A percentile compares a stretch with the other conserved stretches of the same genome.
Conservation (phyloP, 352 stramenopile genomes). For the Phytophthora agathidicida region DNA sequence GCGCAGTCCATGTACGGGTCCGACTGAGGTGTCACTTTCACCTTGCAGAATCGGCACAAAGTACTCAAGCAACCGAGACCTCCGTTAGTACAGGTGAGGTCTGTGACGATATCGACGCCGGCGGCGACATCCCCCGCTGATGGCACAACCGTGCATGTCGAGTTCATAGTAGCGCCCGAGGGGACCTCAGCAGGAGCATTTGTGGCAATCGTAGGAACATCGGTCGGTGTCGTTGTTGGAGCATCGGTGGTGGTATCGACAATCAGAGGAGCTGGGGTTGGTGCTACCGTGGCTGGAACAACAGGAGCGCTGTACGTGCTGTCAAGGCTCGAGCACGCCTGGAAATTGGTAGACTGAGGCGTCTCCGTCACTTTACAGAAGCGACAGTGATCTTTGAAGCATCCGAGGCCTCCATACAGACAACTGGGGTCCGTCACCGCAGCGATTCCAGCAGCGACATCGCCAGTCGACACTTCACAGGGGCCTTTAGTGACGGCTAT, state of each 20-base stretch:
- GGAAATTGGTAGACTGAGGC: conserved; percentile 28
- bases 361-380: conserved; percentile 44
- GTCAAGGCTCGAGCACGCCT: conserved; percentile 21
- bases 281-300: not conserved
- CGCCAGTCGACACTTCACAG: conserved; percentile 24
- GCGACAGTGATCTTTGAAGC: conserved; percentile 42
- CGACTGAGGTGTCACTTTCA: conserved; percentile 24
- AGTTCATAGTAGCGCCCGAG: too few species aligned
- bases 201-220: not conserved
- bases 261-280: not conserved
- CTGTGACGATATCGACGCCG: conserved; percentile 36
- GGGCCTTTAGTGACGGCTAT: conserved; percentile 1
- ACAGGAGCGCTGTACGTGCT: conserved; percentile 11
- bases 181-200: not conserved
- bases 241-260: not conserved
- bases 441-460: conserved; percentile 32
- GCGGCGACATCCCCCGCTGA: conserved; percentile 27
- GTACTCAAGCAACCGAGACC: conserved; percentile 40
- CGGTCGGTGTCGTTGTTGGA: conserved; percentile 1
- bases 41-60: conserved; percentile 48
- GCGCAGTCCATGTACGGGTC: conserved; percentile 29
- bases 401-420: conserved; percentile 38
- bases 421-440: conserved; percentile 34
- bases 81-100: conserved; percentile 26
- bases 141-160: conserved; percentile 12